Evolutionary conservation across 495 filamentous ascomycete genomes (phyloP).

Genomic region (Cercophora scortea): DNA sequence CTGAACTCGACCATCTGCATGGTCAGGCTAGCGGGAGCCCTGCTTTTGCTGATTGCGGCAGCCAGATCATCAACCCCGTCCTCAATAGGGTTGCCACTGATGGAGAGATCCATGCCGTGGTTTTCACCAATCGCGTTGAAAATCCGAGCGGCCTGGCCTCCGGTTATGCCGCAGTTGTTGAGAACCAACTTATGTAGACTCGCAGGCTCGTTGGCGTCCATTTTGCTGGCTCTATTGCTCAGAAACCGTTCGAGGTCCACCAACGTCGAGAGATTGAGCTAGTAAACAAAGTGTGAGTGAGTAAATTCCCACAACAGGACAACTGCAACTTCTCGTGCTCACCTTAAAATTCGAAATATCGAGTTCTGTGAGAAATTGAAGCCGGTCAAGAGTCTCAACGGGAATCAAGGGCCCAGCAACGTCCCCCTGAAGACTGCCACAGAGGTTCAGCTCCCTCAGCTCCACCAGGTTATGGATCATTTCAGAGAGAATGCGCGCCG

Average conservation of each 20-base stretch:
- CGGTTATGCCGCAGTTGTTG: conserved; percentile 73
- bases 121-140: conserved; percentile 62
- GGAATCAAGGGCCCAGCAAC: conserved; percentile 23
- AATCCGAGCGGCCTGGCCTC: conserved; percentile 67
- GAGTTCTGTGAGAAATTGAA: conserved; percentile 38
- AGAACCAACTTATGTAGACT: conserved; percentile 62
- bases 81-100: conserved; percentile 78
- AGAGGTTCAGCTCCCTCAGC: conserved; percentile 54
- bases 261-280: conserved; percentile 47
- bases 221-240: conserved; percentile 37
- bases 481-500: conserved; percentile 12
- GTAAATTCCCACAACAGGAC: not conserved
- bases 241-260: conserved; percentile 44
- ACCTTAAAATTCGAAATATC: conserved; percentile 67
- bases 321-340: conserved; percentile 17
- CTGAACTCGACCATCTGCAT: conserved; percentile 82
- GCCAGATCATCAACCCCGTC: conserved; percentile 61
- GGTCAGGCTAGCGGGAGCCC: conserved; percentile 63
- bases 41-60: conserved; percentile 53
- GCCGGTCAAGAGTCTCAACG: conserved; percentile 10
- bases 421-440: conserved; percentile 76
- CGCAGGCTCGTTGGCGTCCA: conserved; percentile 55
- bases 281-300: not conserved
- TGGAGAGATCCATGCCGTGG: conserved; percentile 64
- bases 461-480: conserved; percentile 14